phyloP scores from a whole-genome alignment of 192 early-diverging fungal genomes.

The Linnemannia exigua region DNA sequence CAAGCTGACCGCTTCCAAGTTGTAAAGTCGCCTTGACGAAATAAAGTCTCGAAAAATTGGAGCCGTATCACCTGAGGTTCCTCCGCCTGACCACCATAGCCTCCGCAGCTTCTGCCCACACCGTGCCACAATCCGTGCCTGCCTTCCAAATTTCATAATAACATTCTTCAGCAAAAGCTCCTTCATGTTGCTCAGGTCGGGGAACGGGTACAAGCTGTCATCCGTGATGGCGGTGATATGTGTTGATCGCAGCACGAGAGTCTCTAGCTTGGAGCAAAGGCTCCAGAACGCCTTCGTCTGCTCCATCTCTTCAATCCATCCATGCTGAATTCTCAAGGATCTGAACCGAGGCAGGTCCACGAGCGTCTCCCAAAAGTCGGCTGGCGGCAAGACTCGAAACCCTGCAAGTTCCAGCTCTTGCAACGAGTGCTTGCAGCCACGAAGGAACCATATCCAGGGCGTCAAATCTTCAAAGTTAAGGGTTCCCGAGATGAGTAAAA shows the following conservation, averaged over 20 bases:
- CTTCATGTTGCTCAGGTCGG: constrained; percentile 2
- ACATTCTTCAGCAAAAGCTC: neutral
- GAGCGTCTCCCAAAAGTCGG: neutral
- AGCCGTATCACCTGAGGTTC: neutral
- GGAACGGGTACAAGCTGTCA: neutral
- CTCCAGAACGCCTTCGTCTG: neutral
- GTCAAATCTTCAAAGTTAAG: neutral
- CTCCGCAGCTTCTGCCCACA: neutral
- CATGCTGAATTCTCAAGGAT: neutral
- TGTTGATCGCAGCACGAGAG: neutral
- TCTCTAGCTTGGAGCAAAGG: neutral
- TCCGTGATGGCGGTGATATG: neutral
- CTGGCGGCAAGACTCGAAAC: neutral
- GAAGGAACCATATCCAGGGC: neutral
- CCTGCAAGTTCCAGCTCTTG: neutral
- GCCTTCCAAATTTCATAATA: neutral
- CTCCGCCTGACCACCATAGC: neutral
- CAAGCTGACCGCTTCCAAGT: neutral
- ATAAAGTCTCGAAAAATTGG: neutral
- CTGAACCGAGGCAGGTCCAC: neutral
- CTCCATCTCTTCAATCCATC: neutral
- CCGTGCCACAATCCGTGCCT: neutral
- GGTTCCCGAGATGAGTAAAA: neutral
- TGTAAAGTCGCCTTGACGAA: neutral
- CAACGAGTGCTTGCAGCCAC: neutral